Evolutionary conservation across 257 asterid genomes (phyloP), one percentile per base, ranked within the genome.

Genomic region (Eustoma russellianum): DNA sequence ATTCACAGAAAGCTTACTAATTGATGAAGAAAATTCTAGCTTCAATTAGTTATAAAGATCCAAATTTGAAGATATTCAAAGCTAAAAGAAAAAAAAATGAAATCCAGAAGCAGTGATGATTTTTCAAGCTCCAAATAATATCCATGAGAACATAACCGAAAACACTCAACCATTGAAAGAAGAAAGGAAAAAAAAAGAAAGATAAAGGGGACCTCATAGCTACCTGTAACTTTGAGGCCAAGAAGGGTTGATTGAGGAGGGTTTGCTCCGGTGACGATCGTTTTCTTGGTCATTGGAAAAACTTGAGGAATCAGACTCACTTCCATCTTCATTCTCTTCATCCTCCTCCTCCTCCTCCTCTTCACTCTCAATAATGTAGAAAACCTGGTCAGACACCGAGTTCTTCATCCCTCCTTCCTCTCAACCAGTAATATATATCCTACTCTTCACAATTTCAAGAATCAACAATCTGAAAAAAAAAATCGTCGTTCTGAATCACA

Each of bases 191-290:
- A 48, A 48, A 38, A 15, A 11, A 6, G 0, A 35, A 57, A 34
- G 33, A 9, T 13, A 0, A 30, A 0, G n/a, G 1, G 9, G 8
- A 72, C 48, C 56, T 57, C 14, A 33, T 34, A 6, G 38, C 18
- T 57, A 87, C 96, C 96, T 79, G 74, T 85, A 88, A 82, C 95
- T 88, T 56, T 82, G 97, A 73, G 97, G 97, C 97, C 97, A 88
- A 46, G 90, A 68, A 38, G 83, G 68, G 33, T 58, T 71, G 66
- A 76, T 47, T 33, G 91, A 83, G 12, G 12, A 4, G 12, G 43
- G 43, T 53, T 61, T 73, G 43, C 43, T 6, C 43, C 12, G 43
- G 58, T 57, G 76, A 16, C 51, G 59, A 33, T 62, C 41, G 14
- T 60, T 46, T 19, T 52, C 68, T 17, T 68, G 66, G 53, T 80